Percentiles rank a stretch among this genome's conserved stretches.
Evolutionary conservation across 352 stramenopile genomes (phyloP).

Genomic region (Aphanomyces invadans): DNA sequence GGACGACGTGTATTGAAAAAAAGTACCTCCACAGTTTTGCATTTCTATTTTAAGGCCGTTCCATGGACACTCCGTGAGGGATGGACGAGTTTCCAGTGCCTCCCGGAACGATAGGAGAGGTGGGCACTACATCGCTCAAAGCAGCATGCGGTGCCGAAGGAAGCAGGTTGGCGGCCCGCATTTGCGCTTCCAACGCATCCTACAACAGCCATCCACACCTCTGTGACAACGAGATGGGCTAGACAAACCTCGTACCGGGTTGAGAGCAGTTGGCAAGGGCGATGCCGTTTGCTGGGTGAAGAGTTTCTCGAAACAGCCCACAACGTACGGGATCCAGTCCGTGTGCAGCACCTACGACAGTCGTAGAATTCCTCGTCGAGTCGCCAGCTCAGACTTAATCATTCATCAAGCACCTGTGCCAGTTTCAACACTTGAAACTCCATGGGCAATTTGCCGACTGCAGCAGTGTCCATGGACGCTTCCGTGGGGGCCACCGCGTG

Average conservation of each 20-base stretch:
- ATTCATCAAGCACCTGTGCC: not conserved
- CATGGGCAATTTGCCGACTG: not conserved
- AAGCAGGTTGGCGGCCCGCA: not conserved
- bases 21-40: too few species aligned
- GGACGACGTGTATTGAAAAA: too few species aligned
- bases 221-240: too few species aligned
- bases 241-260: not conserved
- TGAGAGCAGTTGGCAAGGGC: not conserved
- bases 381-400: not conserved
- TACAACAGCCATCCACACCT: too few species aligned
- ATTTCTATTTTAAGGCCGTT: too few species aligned
- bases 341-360: conserved; percentile 2
- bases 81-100: too few species aligned
- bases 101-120: too few species aligned
- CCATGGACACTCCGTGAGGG: too few species aligned
- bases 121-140: too few species aligned
- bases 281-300: not conserved
- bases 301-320: conserved; percentile 1
- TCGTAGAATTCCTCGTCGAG: too few species aligned
- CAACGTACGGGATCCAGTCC: conserved; percentile 9
- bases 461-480: not conserved
- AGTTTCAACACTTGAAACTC: conserved; percentile 6
- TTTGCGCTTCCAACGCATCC: not conserved
- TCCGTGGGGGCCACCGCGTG: not conserved
- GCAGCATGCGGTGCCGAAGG: too few species aligned